phyloP scores from a whole-genome alignment of 2,329 filamentous ascomycete species.

The Thielaviopsis euricoi region DNA sequence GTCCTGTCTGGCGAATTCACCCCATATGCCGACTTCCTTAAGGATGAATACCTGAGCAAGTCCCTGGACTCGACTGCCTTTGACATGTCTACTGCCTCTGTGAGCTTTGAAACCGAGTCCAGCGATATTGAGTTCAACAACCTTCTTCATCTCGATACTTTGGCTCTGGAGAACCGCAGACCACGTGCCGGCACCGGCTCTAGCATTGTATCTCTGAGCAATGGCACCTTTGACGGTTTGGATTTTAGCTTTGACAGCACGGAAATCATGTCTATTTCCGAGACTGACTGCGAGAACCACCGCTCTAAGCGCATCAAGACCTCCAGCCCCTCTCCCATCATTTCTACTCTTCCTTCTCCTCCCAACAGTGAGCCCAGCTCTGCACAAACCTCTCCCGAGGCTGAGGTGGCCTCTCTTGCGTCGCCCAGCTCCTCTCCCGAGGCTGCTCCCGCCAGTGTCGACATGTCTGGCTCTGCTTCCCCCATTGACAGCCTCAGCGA shows the following conservation, averaged over 20 bases:
- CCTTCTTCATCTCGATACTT: constrained; percentile 22
- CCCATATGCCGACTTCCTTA: constrained; percentile 48
- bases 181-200: constrained; percentile 51
- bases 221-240: constrained; percentile 63
- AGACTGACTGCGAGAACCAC: constrained; percentile 21
- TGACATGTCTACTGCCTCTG: not conserved
- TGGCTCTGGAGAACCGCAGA: constrained; percentile 49
- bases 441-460: constrained; percentile 20
- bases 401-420: not conserved
- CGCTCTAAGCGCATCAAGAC: constrained; percentile 43
- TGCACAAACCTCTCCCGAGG: not conserved
- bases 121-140: constrained; percentile 35
- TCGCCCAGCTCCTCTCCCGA: constrained; percentile 14
- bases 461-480: constrained; percentile 14
- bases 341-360: constrained; percentile 19
- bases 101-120: constrained; percentile 19
- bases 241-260: constrained; percentile 63
- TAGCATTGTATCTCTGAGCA: constrained; percentile 49
- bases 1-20: constrained; percentile 43
- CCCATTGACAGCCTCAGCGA: too few relatives aligned
- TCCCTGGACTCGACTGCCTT: constrained; percentile 22
- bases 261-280: not conserved
- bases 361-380: constrained; percentile 16
- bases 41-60: constrained; percentile 25
- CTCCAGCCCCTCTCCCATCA: constrained; percentile 15